Base-by-base conservation (phyloP, 345 rosid genomes). In the Salix purpurea region DNA sequence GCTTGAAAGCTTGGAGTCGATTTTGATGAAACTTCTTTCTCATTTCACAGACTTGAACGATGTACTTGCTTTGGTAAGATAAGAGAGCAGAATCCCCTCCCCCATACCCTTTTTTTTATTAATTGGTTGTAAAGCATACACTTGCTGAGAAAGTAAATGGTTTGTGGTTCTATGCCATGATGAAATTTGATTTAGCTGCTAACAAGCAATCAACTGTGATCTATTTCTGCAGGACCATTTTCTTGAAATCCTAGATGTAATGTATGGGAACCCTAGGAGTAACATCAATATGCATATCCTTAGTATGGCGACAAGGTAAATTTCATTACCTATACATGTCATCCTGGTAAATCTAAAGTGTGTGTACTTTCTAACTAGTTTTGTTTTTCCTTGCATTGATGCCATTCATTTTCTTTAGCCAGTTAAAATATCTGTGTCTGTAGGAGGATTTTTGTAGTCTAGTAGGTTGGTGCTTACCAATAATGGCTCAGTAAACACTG, bases 201-300 rank as follows among this genome's bases (percentile, higher is more conserved):
- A 69, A 73, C 28, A 64, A 19, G 69, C 72, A 72, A 70, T 71
- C 79, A 74, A 23, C 70, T 65, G 26, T 65, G 28, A 19, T 76
- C 50, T n/a, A 48, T 69, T 77, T 48, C 74, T 88, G 85, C 79
- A 94, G 98, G 74, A 83, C 69, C 91, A 89, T 84, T 92, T 90
- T 84, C 88, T 94, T 70, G 89, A 92, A 85, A 87, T 89, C 80
- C 84, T 92, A 78, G 97, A 94, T 84, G 84, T 87, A 72, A 86
- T 90, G 89, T 81, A 85, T 80, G 98, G 97, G 86, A 84, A 80
- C 80, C 82, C 91, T 60, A 80, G 85, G 78, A 87, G 76, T 77
- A 82, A 71, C 72, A 83, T 92, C 75, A 88, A 88, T 76, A 81
- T 85, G 88, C 90, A 89, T 67, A 90, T 94, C 66, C 94, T 94